A percentile compares a stretch with the other conserved stretches of the same genome.
phyloP scores from a whole-genome alignment of 2,329 filamentous ascomycete genomes.

The Cadophora luteo-olivacea region DNA sequence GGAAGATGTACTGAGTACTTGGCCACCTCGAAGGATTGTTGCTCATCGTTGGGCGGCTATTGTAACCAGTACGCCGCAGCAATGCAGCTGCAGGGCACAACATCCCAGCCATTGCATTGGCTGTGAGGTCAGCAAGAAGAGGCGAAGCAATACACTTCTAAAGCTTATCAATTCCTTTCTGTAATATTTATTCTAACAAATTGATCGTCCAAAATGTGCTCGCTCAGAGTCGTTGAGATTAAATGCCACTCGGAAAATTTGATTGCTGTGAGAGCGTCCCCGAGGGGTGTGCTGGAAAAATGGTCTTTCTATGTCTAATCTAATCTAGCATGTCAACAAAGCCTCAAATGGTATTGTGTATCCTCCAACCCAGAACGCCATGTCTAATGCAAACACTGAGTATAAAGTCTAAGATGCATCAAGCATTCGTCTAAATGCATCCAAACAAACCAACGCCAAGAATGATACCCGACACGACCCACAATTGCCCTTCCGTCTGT shows the following conservation, averaged over 20 bases:
- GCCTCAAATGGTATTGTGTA: slow-evolving; percentile 13
- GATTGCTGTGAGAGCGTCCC: not conserved
- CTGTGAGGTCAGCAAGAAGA: not conserved
- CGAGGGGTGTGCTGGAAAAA: not conserved
- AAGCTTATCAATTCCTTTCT: not conserved
- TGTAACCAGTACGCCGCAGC: not conserved
- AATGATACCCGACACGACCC: not conserved
- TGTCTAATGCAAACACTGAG: not conserved
- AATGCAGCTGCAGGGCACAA: not conserved
- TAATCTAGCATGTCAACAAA: slow-evolving; percentile 2
- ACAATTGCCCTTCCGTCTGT: not conserved
- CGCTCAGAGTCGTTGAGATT: not conserved
- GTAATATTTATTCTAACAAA: not conserved
- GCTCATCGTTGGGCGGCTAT: not conserved
- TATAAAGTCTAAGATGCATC: not conserved
- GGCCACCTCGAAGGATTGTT: not conserved
- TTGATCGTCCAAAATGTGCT: not conserved
- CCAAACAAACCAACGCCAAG: not conserved
- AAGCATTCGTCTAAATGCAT: not conserved
- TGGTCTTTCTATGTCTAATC: not conserved
- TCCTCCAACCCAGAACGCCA: not conserved
- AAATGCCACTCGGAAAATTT: not conserved
- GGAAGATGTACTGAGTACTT: not conserved
- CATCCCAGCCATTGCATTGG: not conserved
- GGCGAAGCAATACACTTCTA: not conserved